Base-by-base conservation (phyloP, 805 yeast species). In the Saturnispora bothae region DNA sequence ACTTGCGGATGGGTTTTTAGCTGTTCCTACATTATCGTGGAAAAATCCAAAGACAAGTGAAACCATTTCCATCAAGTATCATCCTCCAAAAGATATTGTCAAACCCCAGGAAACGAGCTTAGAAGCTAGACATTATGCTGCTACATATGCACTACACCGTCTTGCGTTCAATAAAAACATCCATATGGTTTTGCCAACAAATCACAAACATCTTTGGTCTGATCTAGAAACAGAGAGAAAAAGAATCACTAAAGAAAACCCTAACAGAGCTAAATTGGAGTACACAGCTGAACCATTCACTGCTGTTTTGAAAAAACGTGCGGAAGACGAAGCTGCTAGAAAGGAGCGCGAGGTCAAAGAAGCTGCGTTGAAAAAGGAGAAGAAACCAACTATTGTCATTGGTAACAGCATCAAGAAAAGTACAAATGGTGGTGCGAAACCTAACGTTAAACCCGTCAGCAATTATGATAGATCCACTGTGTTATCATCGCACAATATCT, bases 111-210 rank as follows among this genome's bases (percentile, higher is more conserved):
- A 76, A 33, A 84, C 96, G 0, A 72, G 94, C 2, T 65, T 84
- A 23, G 96, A 88, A 49, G 96, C 97, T 1, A 69, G 96, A 33
- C 94, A 88, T 54, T 69, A 71, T 50, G 86, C 89, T 0, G 96
- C 98, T 0, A 86, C 96, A 0, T 83, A 80, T 47, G 92, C 89
- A 0, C 57, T 89, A 44, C 88, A 76, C 54, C 65, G 95, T 26
- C 68, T 89, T 15, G 78, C 88, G 27, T 83, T 76, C 43, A 78
- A 78, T 48, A 86, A 86, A 49, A 86, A 84, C 53, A 56, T 89
- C 58, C 83, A 83, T 43, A 78, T 88, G 88, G 79, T 85, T 50
- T 65, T 89, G 12, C 97, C 97, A 0, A 73, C 78, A 3, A 76
- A 79, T 23, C 95, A 84, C 54, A 76, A 84, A 45, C 72, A 72